A percentile compares a stretch with the other conserved stretches of the same genome.
These are phyloP conservation scores for Phytopythium vexans DNA, from an alignment of 352 stramenopile genomes.

Conservation along the genomic window DNA sequence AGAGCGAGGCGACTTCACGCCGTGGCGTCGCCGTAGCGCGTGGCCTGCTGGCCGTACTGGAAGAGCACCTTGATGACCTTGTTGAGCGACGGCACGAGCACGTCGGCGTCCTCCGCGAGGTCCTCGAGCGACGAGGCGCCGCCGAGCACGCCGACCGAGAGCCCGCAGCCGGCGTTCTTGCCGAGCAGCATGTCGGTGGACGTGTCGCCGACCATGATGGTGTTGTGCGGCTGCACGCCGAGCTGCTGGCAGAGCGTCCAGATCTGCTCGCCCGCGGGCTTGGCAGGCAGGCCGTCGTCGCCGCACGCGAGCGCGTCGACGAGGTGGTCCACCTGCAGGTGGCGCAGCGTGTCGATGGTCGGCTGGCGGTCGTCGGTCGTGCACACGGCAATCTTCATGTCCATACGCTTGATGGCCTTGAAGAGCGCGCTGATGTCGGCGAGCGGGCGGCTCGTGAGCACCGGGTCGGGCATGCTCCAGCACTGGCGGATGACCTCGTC, in stretches of 20 bases:
- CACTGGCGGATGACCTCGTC: conserved; percentile 69
- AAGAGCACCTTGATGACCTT: conserved; percentile 80
- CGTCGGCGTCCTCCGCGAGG: conserved; percentile 74
- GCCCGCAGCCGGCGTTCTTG: conserved; percentile 65
- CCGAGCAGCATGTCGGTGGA: conserved; percentile 84
- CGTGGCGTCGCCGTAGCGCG: conserved; percentile 41
- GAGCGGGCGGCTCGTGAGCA: conserved; percentile 68
- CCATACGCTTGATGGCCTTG: conserved; percentile 79
- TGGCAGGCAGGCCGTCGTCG: conserved; percentile 79
- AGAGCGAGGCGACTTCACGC: too few relatives aligned
- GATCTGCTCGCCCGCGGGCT: conserved; percentile 82
- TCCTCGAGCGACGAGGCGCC: conserved; percentile 81
- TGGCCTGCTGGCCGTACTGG: conserved; percentile 77
- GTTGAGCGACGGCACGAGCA: conserved; percentile 78
- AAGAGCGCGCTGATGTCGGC: conserved; percentile 76
- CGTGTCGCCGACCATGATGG: conserved; percentile 88
- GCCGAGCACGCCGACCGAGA: conserved; percentile 77
- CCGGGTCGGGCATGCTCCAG: conserved; percentile 82
- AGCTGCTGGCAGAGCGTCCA: conserved; percentile 81
- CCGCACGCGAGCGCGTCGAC: conserved; percentile 77
- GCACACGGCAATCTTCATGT: conserved; percentile 88
- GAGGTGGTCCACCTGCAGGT: conserved; percentile 70
- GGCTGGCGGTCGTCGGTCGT: conserved; percentile 82
- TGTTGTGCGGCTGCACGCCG: conserved; percentile 75
- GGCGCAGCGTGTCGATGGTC: conserved; percentile 72